Evolutionary conservation across 2,329 filamentous ascomycete genomes (phyloP).

Genomic region (Emmonsiellopsis sp.): DNA sequence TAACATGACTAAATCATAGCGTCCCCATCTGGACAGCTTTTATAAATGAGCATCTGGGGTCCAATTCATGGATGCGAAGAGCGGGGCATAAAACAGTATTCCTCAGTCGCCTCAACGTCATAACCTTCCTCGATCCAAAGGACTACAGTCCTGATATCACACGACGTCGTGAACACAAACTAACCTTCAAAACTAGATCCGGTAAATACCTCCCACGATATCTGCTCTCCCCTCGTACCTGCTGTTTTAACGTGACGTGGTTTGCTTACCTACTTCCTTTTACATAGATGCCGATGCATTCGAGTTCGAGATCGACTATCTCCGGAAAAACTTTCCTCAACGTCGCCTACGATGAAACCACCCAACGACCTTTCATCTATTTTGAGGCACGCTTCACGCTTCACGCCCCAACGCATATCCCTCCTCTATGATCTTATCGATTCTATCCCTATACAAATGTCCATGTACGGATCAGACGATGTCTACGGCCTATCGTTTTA

Average conservation of each 20-base stretch:
- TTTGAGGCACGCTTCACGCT: too few relatives aligned
- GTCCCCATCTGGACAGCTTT: slow-evolving; percentile 55
- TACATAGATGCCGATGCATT: slow-evolving; percentile 31
- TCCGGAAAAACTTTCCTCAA: slow-evolving; percentile 5
- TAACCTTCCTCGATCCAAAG: slow-evolving; percentile 40
- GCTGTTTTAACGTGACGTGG: background rate
- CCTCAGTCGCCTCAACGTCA: slow-evolving; percentile 42
- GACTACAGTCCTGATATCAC: slow-evolving; percentile 37
- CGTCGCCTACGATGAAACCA: too few relatives aligned
- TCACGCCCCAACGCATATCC: too few relatives aligned
- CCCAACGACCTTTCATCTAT: too few relatives aligned
- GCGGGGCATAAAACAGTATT: slow-evolving; percentile 35
- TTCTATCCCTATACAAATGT: background rate
- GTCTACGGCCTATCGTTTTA: background rate
- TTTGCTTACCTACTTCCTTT: background rate
- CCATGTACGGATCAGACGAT: background rate
- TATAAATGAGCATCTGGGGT: slow-evolving; percentile 38
- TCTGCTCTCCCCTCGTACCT: background rate
- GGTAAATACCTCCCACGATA: slow-evolving; percentile 17
- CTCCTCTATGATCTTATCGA: too few relatives aligned
- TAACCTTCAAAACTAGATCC: slow-evolving; percentile 26
- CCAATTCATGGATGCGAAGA: slow-evolving; percentile 39
- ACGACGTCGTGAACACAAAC: slow-evolving; percentile 26
- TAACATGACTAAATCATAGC: slow-evolving; percentile 15
- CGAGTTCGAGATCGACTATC: slow-evolving; percentile 22